Percentiles rank a stretch among this genome's conserved stretches.
Conservation (phyloP, 805 yeast species). For the Wickerhamiella musiphila region DNA sequence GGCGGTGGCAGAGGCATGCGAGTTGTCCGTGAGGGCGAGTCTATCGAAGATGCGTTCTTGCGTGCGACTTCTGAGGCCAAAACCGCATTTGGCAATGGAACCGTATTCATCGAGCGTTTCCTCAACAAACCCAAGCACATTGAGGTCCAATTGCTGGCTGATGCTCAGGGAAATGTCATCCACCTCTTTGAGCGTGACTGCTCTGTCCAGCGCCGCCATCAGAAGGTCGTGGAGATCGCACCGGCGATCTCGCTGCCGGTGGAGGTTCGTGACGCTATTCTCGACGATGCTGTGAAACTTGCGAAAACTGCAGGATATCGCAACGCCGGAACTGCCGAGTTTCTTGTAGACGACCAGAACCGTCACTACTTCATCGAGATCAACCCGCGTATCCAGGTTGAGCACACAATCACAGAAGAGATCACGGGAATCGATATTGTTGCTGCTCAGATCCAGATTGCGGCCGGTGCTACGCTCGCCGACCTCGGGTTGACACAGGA, state of each 20-base stretch:
- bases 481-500: conserved; percentile 90
- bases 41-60: conserved; percentile 73
- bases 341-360: conserved; percentile 79
- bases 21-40: conserved; percentile 94
- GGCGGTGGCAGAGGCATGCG: conserved; percentile 99
- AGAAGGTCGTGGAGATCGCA: conserved; percentile 95
- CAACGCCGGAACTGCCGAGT: conserved; percentile 98
- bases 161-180: conserved; percentile 81
- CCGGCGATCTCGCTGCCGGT: conserved; percentile 85
- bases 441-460: conserved; percentile 96
- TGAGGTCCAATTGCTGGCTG: conserved; percentile 92
- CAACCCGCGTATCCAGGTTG: conserved; percentile 96
- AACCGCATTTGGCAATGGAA: conserved; percentile 95
- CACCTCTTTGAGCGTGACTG: conserved; percentile 96
- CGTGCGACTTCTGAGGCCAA: conserved; percentile 91
- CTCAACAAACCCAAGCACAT: conserved; percentile 92
- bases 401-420: conserved; percentile 97
- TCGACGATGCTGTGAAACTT: conserved; percentile 84
- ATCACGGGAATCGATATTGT: conserved; percentile 96
- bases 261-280: conserved; percentile 74
- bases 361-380: conserved; percentile 96
- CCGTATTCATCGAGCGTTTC: conserved; percentile 93
- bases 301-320: conserved; percentile 79
- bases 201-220: conserved; percentile 99
- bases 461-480: conserved; percentile 89